Percentiles rank a stretch among this genome's conserved stretches.
phyloP scores from a whole-genome alignment of 306 rosid species.

The Lablab purpureus region DNA sequence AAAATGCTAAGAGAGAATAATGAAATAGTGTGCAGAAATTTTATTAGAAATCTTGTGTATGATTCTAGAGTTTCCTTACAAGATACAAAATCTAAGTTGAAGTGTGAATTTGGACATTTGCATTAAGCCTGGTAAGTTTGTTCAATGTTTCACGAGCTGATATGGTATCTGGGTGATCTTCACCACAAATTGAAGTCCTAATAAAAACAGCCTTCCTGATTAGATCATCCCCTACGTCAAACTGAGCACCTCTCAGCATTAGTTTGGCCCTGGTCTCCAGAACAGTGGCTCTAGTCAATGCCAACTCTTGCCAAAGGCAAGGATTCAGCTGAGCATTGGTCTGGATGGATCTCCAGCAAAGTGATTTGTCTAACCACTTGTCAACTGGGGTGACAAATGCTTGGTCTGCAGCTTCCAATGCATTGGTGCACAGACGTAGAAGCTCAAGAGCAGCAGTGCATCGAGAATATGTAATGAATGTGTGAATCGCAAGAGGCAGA shows the following conservation, averaged over 20 bases:
- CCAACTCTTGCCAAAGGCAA: slow-evolving; percentile 88
- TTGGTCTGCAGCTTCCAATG: slow-evolving; percentile 90
- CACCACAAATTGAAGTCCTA: slow-evolving; percentile 86
- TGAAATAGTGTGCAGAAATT: slow-evolving; percentile 55
- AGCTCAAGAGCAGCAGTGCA: slow-evolving; percentile 83
- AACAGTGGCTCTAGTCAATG: slow-evolving; percentile 79
- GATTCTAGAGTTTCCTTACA: slow-evolving; percentile 57
- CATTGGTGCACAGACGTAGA: slow-evolving; percentile 76
- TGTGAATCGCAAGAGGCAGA: slow-evolving; percentile 77
- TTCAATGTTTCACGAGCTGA: slow-evolving; percentile 81
- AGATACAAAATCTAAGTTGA: slow-evolving; percentile 65
- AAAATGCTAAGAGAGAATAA: slow-evolving; percentile 46
- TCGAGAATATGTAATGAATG: slow-evolving; percentile 81
- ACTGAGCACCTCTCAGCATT: slow-evolving; percentile 89
- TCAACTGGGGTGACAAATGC: slow-evolving; percentile 81
- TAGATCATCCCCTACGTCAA: slow-evolving; percentile 81
- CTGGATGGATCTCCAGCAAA: slow-evolving; percentile 81
- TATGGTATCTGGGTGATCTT: slow-evolving; percentile 79
- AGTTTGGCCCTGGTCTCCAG: slow-evolving; percentile 88
- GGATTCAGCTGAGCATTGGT: slow-evolving; percentile 88
- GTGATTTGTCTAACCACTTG: slow-evolving; percentile 81
- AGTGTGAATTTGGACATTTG: slow-evolving; percentile 69
- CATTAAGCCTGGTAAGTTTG: slow-evolving; percentile 83
- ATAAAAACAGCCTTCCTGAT: slow-evolving; percentile 83
- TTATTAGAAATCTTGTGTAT: slow-evolving; percentile 61